These are phyloP conservation scores for Geotrichum cucujoidarum DNA, from an alignment of 1,139 yeast species.

Conservation along the genomic window DNA sequence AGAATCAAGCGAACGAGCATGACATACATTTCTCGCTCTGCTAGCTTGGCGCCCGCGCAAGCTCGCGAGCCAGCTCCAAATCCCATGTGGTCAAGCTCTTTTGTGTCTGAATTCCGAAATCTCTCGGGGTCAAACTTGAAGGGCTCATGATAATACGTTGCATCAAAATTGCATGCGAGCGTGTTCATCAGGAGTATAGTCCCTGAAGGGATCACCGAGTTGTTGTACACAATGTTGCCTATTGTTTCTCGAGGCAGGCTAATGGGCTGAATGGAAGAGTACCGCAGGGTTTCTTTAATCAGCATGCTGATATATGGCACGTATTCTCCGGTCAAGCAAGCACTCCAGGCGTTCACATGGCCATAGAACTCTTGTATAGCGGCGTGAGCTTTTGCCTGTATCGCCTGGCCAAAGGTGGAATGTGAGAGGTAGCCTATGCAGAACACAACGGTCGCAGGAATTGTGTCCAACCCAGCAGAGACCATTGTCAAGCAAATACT, in stretches of 20 bases:
- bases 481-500: conserved; percentile 71
- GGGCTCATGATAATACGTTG: conserved; percentile 43
- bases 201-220: conserved; percentile 47
- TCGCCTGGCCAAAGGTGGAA: conserved; percentile 40
- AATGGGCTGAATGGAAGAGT: conserved; percentile 61
- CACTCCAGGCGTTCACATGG: conserved; percentile 44
- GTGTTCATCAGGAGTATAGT: conserved; percentile 63
- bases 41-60: conserved; percentile 64
- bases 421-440: conserved; percentile 59
- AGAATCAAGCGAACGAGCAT: conserved; percentile 41
- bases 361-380: conserved; percentile 39
- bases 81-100: conserved; percentile 43
- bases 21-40: conserved; percentile 56
- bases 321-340: conserved; percentile 37
- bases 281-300: conserved; percentile 58
- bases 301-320: conserved; percentile 54
- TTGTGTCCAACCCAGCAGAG: conserved; percentile 74
- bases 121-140: conserved; percentile 53
- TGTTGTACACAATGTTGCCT: conserved; percentile 42
- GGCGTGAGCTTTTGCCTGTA: conserved; percentile 44
- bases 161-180: conserved; percentile 67
- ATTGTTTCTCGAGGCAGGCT: conserved; percentile 61
- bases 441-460: conserved; percentile 59
- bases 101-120: conserved; percentile 42
- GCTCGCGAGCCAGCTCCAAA: conserved; percentile 68